phyloP scores from a whole-genome alignment of 805 yeast species.

The Candida vaughaniae region DNA sequence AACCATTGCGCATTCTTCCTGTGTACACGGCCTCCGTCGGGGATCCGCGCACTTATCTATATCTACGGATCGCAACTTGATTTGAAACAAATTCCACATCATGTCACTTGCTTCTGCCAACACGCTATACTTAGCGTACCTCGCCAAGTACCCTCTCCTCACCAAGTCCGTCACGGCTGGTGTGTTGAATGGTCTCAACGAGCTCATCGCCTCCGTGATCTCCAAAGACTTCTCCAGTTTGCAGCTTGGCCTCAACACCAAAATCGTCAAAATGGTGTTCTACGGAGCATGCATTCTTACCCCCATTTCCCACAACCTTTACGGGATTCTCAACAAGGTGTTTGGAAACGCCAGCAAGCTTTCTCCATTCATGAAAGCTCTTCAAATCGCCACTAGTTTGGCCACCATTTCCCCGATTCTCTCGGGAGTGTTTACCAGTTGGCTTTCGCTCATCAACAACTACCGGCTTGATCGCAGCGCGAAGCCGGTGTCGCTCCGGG shows the following conservation, averaged over 20 bases:
- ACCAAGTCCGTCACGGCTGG: conserved; percentile 62
- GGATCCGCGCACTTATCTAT: not conserved
- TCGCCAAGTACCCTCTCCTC: conserved; percentile 51
- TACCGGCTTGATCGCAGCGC: conserved; percentile 12
- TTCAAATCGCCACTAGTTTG: conserved; percentile 53
- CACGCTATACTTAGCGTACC: conserved; percentile 32
- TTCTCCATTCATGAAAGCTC: conserved; percentile 31
- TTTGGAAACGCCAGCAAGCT: conserved; percentile 30
- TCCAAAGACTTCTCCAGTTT: conserved; percentile 43
- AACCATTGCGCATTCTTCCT: no score
- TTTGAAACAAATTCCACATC: no score
- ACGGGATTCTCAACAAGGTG: conserved; percentile 43
- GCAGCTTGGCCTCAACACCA: conserved; percentile 27
- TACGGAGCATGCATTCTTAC: conserved; percentile 56
- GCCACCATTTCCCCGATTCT: conserved; percentile 56
- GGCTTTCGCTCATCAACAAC: conserved; percentile 52
- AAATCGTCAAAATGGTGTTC: conserved; percentile 52
- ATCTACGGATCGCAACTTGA: no score
- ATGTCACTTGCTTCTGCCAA: conserved; percentile 16
- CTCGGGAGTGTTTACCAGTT: conserved; percentile 47
- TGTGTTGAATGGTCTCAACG: conserved; percentile 54
- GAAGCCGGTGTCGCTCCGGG: conserved; percentile 9
- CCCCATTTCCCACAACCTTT: conserved; percentile 58
- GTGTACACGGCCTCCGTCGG: not conserved
- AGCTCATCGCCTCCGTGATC: conserved; percentile 50